Conservation (phyloP, 495 filamentous ascomycete genomes). For the Wilcoxina mikolae region DNA sequence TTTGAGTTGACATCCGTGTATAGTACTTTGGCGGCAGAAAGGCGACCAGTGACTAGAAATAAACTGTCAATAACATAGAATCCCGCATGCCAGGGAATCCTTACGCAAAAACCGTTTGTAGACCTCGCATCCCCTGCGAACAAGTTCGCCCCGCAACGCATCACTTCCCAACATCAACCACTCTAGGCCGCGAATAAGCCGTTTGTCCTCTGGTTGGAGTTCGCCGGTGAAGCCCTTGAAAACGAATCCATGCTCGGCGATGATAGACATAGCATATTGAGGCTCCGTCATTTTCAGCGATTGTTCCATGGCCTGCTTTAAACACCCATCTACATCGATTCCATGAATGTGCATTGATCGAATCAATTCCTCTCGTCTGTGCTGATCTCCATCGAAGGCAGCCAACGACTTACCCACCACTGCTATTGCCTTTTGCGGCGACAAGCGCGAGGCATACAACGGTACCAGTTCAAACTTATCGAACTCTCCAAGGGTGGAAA, state of each 20-base stretch:
- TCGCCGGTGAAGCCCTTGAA: conserved; percentile 44
- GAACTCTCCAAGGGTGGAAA: conserved; percentile 55
- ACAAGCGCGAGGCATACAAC: conserved; percentile 68
- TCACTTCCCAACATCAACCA: conserved; percentile 70
- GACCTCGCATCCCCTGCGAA: conserved; percentile 47
- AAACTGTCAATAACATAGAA: conserved; percentile 3
- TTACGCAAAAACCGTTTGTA: conserved; percentile 63
- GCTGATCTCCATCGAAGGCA: conserved; percentile 31
- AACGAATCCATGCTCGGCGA: conserved; percentile 8
- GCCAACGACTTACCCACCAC: conserved; percentile 44
- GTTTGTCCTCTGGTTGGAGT: conserved; percentile 52
- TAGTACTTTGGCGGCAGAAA: conserved; percentile 25
- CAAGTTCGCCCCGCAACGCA: conserved; percentile 55
- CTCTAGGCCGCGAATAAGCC: conserved; percentile 63
- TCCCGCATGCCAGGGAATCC: conserved; percentile 22
- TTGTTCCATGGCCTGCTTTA: conserved; percentile 31
- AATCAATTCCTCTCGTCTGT: conserved; percentile 30
- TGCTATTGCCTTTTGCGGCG: conserved; percentile 32
- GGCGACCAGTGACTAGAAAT: conserved; percentile 26
- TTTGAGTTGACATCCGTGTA: conserved; percentile 16
- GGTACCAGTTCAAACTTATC: conserved; percentile 63
- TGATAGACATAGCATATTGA: conserved; percentile 7
- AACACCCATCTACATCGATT: conserved; percentile 39
- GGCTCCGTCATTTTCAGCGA: conserved; percentile 15
- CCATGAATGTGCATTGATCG: conserved; percentile 39